Evolutionary conservation across 495 filamentous ascomycete genomes (phyloP), one percentile per base, ranked within the genome.

Genomic region (Parathielavia appendiculata): DNA sequence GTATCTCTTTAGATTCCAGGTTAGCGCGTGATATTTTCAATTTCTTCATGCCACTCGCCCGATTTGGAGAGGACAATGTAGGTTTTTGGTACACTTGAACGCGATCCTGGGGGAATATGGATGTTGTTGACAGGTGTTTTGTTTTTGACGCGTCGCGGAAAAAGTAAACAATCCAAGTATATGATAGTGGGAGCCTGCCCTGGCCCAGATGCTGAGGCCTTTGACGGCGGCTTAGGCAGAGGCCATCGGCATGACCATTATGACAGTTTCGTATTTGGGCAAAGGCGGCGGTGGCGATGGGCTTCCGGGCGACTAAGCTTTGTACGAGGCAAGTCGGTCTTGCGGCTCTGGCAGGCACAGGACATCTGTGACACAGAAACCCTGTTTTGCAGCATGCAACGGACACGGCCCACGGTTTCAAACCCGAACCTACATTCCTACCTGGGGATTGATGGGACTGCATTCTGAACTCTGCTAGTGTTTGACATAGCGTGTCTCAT

Each of bases 111-210:
- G 35, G 35, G 19, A 14, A 13, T 19, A 35, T 54, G 12, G 26
- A 16, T 54, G 23, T 30, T 47, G 20, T 54, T 53, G 59, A 40
- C 26, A 6, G 26, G 26, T 57, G 36, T 53, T 62, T 54, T 35
- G n/a, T 53, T 48, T 57, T 46, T 32, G 54, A 38, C 35, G 55
- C 51, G 38, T 56, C 51, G 20, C 20, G 52, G 12, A 8, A 43
- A 41, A 62, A 54, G 55, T 62, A 62, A 62, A 62, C 54, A 62
- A 62, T 58, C 39, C 49, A 53, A 50, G 43, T n/a, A 40, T 26
- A 38, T 9, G 35, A 1, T 40, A n/a, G 23, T 8, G 2, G 5
- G 11, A 19, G 7, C 30, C n/a, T 26, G 10, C 13, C 16, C 0
- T 12, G n/a, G 30, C 20, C 35, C 17, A n/a, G n/a, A n/a, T 0